Conservation (phyloP, 371 early-diverging fungal species). For the Rhizopus sp. region DNA sequence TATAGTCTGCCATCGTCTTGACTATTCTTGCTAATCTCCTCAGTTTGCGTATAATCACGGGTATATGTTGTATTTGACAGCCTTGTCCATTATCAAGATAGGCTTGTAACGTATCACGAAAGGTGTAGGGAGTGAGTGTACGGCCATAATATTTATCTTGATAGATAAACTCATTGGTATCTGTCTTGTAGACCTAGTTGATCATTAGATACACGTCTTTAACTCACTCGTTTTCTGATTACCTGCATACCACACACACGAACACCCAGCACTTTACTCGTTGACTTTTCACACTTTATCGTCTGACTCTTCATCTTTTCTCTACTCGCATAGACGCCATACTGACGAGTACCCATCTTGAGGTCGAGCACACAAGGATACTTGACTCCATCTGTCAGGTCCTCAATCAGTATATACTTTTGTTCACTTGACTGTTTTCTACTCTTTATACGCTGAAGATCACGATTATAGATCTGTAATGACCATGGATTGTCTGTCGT, state of each 20-base stretch:
- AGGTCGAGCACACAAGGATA: slow-evolving; percentile 94
- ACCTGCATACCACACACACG: slow-evolving; percentile 98
- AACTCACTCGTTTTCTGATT: slow-evolving; percentile 15
- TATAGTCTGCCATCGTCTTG: slow-evolving; percentile 69
- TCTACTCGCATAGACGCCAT: slow-evolving; percentile 84
- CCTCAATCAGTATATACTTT: slow-evolving; percentile 72
- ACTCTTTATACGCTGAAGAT: slow-evolving; percentile 33
- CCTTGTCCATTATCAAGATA: slow-evolving; percentile 83
- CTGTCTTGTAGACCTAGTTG: slow-evolving; percentile 74
- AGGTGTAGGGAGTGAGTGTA: slow-evolving; percentile 71
- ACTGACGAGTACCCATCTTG: slow-evolving; percentile 98
- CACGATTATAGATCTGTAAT: slow-evolving; percentile 39
- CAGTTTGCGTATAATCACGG: slow-evolving; percentile 74
- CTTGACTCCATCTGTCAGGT: slow-evolving; percentile 85
- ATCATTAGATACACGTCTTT: background rate
- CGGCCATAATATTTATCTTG: slow-evolving; percentile 96
- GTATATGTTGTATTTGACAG: slow-evolving; percentile 79
- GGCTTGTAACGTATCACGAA: slow-evolving; percentile 76
- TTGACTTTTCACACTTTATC: slow-evolving; percentile 87
- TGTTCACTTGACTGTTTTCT: slow-evolving; percentile 48
- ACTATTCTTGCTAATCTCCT: slow-evolving; percentile 72
- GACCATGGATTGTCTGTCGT: slow-evolving; percentile 41
- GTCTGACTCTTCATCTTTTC: slow-evolving; percentile 87
- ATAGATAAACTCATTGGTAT: slow-evolving; percentile 65
- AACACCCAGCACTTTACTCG: slow-evolving; percentile 88